Evolutionary conservation across 352 stramenopile genomes (phyloP), one percentile per base, ranked within the genome.

Genomic region (Thraustotheca clavata): DNA sequence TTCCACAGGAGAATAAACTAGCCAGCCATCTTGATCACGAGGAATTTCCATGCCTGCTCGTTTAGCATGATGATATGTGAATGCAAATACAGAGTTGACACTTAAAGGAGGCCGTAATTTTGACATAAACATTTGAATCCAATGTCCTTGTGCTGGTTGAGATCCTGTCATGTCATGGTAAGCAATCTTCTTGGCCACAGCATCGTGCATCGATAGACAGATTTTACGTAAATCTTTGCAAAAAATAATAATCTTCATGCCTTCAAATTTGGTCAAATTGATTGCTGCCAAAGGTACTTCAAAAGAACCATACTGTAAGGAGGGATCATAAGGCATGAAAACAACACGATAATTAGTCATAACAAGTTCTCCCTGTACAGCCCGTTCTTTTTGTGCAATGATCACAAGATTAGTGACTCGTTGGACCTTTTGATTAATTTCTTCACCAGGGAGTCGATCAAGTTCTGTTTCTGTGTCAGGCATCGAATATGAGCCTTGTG

Each of bases 271-370:
- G 69, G 92, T 90, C 18, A 80, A 41, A 40, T 90, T 80, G 32
- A 94, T 86, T 1, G 86, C 76, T 5, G 86, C 84, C 9, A 92
- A 68, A 5, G 86, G 83, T 8, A 94, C 69, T 39, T 93, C 80
- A 63, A 94, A 94, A 24, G 83, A 91, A 0, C 86, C 86, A 59
- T 91, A 91, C 63, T 85, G 87, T 76, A 81, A 88, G 18, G 80
- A 89, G 4, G 83, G 76, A 54, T 94, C 83, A 68, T 94, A 94
- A 48, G 86, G 83, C 33, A 85, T 76, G 54, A 93, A 94, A 20
- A 76, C 86, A 67, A 92, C 81, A 20, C 83, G 81, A 62, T 85
- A 93, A 8, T 80, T 85, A 35, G 86, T 93, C 59, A 94, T 91
- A 69, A 87, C 89, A 20, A 80, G 73, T 68, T 91, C 79, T n/a